Evolutionary conservation across 345 rosid genomes (phyloP).

Genomic region (Ceriops tagal): DNA sequence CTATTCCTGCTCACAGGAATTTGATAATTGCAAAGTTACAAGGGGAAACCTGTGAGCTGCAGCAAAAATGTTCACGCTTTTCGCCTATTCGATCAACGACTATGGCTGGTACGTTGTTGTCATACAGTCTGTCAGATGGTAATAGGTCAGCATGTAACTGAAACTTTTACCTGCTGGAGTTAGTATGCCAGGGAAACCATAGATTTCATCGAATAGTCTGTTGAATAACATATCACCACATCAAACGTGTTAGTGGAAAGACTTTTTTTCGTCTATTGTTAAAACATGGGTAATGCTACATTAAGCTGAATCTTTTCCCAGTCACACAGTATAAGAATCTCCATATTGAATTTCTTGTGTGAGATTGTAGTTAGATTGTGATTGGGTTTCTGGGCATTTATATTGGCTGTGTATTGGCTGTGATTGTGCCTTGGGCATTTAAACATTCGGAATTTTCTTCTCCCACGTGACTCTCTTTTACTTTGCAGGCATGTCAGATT

Average conservation of each 20-base stretch:
- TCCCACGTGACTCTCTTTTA: not conserved
- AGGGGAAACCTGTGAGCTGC: constrained; percentile 25
- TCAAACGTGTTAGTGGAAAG: no score
- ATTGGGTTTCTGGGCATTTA: not conserved
- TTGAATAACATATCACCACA: no score
- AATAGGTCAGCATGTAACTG: constrained; percentile 18
- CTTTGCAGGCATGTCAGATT: not conserved
- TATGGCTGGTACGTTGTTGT: constrained; percentile 40
- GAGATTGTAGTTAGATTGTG: no score
- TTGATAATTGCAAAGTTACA: constrained; percentile 43
- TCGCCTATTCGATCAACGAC: constrained; percentile 43
- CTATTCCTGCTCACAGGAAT: constrained; percentile 22
- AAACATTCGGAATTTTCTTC: constrained; percentile 6
- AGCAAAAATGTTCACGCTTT: constrained; percentile 26
- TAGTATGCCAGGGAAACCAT: no score
- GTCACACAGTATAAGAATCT: no score
- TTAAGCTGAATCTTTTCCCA: no score
- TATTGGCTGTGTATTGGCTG: not conserved
- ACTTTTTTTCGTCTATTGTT: no score
- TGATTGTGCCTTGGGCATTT: no score
- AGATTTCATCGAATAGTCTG: no score
- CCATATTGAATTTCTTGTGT: no score
- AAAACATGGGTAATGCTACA: no score
- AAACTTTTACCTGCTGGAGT: constrained; percentile 9
- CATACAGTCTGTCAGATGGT: constrained; percentile 22